Evolutionary conservation across 2,329 filamentous ascomycete genomes (phyloP).

Genomic region (Aspergillus flavus): DNA sequence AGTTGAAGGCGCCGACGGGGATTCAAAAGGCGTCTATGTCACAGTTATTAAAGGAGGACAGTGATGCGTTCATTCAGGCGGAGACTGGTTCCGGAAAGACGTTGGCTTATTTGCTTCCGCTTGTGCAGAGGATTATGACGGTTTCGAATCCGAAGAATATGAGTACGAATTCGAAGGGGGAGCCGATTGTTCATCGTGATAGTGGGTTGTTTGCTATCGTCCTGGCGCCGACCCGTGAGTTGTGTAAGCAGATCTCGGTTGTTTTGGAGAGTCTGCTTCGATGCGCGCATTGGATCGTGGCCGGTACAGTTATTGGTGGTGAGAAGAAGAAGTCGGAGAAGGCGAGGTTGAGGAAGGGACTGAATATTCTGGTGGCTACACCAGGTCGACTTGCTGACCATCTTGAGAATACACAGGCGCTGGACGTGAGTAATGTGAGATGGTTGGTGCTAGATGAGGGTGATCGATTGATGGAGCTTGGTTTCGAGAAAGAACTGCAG

Average conservation of each 20-base stretch:
- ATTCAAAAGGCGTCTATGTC: slow-evolving; percentile 91
- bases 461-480: slow-evolving; percentile 96
- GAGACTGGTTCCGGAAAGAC: slow-evolving; percentile 98
- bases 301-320: slow-evolving; percentile 77
- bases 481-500: slow-evolving; percentile 92
- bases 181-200: slow-evolving; percentile 70
- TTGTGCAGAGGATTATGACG: slow-evolving; percentile 83
- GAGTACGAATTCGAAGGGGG: slow-evolving; percentile 40
- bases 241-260: slow-evolving; percentile 89
- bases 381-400: slow-evolving; percentile 91
- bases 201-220: slow-evolving; percentile 92
- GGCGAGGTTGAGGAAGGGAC: slow-evolving; percentile 85
- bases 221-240: slow-evolving; percentile 88
- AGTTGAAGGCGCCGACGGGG: slow-evolving; percentile 86
- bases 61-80: slow-evolving; percentile 93
- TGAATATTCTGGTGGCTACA: slow-evolving; percentile 95
- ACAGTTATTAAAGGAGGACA: slow-evolving; percentile 76
- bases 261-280: slow-evolving; percentile 83
- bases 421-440: slow-evolving; percentile 84
- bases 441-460: slow-evolving; percentile 97
- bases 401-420: slow-evolving; percentile 83
- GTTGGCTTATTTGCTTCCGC: slow-evolving; percentile 88
- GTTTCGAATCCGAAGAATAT: slow-evolving; percentile 56
- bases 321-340: slow-evolving; percentile 83
- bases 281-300: slow-evolving; percentile 93